phyloP scores from a whole-genome alignment of 2,329 filamentous ascomycete species.

The Xylaria sp. region DNA sequence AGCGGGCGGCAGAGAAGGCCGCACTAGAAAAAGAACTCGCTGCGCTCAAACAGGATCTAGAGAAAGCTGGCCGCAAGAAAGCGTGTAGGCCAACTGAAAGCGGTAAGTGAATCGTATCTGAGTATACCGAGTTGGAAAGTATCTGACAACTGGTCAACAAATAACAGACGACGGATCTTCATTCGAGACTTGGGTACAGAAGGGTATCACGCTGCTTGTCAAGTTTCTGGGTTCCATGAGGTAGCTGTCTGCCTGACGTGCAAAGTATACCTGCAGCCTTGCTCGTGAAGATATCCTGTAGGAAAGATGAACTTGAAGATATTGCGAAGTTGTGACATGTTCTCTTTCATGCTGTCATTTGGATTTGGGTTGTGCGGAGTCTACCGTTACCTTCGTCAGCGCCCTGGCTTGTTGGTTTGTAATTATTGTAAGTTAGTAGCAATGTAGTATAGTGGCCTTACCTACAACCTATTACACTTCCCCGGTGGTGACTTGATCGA shows the following conservation, averaged over 20 bases:
- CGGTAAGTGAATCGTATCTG: neutral
- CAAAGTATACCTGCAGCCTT: neutral
- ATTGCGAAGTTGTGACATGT: neutral
- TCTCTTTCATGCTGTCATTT: neutral
- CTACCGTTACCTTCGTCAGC: neutral
- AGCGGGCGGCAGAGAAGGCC: slow-evolving; percentile 3
- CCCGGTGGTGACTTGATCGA: too few relatives aligned
- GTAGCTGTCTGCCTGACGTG: neutral
- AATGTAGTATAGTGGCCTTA: too few relatives aligned
- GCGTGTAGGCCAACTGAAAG: neutral
- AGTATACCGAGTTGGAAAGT: neutral
- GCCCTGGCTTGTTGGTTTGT: neutral
- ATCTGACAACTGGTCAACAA: neutral
- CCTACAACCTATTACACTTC: too few relatives aligned
- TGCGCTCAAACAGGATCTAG: neutral
- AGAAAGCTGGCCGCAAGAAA: slow-evolving; percentile 1
- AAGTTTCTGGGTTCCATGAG: neutral
- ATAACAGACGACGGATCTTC: neutral
- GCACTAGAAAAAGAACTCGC: neutral
- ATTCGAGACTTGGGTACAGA: neutral
- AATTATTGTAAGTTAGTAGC: neutral
- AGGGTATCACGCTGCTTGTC: neutral
- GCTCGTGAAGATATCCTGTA: neutral
- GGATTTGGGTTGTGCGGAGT: neutral
- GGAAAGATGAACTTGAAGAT: neutral